Percentiles rank a stretch among this genome's conserved stretches.
phyloP scores from a whole-genome alignment of 2,329 filamentous ascomycete species.

The Cladosporium cucumerinum region DNA sequence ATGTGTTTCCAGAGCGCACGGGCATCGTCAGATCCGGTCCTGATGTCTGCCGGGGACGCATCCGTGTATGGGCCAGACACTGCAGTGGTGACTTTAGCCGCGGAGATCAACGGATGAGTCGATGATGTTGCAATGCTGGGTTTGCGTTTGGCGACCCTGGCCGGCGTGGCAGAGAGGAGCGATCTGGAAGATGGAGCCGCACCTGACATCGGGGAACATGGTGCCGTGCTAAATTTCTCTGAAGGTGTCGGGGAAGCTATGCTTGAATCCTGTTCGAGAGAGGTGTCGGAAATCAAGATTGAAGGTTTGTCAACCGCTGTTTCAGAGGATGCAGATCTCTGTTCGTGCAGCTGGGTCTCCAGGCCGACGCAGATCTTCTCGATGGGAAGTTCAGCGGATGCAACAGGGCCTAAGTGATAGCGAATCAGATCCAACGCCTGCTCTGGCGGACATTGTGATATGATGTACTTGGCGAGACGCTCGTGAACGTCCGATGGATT shows the following conservation, averaged over 20 bases:
- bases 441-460: conserved; percentile 22
- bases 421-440: conserved; percentile 27
- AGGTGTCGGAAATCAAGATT: conserved; percentile 25
- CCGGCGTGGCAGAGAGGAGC: conserved; percentile 12
- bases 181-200: background rate
- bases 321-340: conserved; percentile 6
- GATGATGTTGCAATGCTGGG: background rate
- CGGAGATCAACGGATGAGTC: background rate
- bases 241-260: conserved; percentile 9
- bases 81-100: background rate
- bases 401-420: conserved; percentile 20
- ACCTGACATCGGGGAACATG: conserved; percentile 3
- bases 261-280: conserved; percentile 14
- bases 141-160: conserved; percentile 10
- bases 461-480: conserved; percentile 26
- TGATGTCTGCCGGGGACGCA: background rate
- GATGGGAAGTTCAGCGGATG: conserved; percentile 11
- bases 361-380: conserved; percentile 1
- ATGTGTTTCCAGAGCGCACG: conserved; percentile 40
- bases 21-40: conserved; percentile 29
- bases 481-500: conserved; percentile 20
- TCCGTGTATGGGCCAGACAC: background rate
- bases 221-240: conserved; percentile 3
- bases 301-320: conserved; percentile 19
- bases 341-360: background rate